Conservation (phyloP, 768 basidiomycete genomes). For the Russula sp. region DNA sequence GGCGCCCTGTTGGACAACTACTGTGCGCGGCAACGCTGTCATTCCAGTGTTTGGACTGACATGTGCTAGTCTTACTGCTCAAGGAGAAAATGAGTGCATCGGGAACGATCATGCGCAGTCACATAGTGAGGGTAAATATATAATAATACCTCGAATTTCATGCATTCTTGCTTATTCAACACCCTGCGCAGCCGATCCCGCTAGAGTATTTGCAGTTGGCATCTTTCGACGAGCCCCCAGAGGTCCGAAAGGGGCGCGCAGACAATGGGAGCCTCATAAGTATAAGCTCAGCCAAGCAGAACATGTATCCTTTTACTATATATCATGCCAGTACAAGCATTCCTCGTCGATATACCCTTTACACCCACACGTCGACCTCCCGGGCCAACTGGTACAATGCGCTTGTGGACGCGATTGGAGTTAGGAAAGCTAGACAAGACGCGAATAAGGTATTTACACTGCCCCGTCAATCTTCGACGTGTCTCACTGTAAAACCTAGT, state of each 20-base stretch:
- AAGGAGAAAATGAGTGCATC: constrained; percentile 56
- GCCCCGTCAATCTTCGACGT: not conserved
- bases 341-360: constrained; percentile 68
- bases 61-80: constrained; percentile 55
- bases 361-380: constrained; percentile 53
- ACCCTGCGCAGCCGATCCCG: constrained; percentile 63
- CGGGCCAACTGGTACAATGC: constrained; percentile 62
- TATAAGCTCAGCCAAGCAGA: constrained; percentile 49
- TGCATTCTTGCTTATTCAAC: constrained; percentile 18
- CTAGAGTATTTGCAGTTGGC: constrained; percentile 74
- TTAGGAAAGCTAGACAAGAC: constrained; percentile 64
- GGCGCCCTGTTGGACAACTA: constrained; percentile 75
- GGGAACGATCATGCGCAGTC: constrained; percentile 47
- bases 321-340: constrained; percentile 61
- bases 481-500: constrained; percentile 42
- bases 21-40: constrained; percentile 45
- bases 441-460: constrained; percentile 59
- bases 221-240: constrained; percentile 56
- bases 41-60: constrained; percentile 10
- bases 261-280: constrained; percentile 59
- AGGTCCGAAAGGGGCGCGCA: constrained; percentile 58
- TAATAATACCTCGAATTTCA: not conserved
- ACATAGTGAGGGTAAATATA: constrained; percentile 65
- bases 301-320: constrained; percentile 74
- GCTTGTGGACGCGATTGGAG: constrained; percentile 58